Conservation (phyloP, 176 grass and related monocot species). For the Panicum miliaceum region DNA sequence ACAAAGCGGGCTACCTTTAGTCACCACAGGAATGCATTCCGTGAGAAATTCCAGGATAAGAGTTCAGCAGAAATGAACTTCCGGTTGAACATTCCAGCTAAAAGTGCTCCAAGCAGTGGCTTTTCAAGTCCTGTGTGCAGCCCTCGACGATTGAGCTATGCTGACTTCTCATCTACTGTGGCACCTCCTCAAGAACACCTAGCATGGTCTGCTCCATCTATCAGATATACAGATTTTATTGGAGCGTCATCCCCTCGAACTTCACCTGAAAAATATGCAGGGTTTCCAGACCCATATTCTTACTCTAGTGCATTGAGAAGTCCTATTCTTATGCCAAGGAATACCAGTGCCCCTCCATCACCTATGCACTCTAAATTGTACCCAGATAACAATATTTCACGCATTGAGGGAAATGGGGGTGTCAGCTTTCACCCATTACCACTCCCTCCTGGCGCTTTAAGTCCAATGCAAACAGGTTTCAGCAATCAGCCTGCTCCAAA, state of each 20-base stretch:
- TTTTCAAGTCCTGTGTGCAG: constrained; percentile 74
- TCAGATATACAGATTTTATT: constrained; percentile 52
- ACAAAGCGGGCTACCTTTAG: constrained; percentile 43
- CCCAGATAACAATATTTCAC: constrained; percentile 43
- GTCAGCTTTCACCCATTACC: constrained; percentile 73
- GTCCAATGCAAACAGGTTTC: constrained; percentile 52
- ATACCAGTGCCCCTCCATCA: constrained; percentile 82
- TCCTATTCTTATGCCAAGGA: constrained; percentile 54
- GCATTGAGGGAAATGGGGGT: constrained; percentile 54
- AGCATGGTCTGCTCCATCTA: constrained; percentile 53
- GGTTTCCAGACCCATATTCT: constrained; percentile 59
- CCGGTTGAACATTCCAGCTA: constrained; percentile 73
- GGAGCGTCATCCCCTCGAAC: constrained; percentile 45
- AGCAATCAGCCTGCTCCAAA: constrained; percentile 54
- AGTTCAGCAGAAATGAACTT: constrained; percentile 66
- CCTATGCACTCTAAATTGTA: constrained; percentile 68
- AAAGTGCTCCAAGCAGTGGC: constrained; percentile 80
- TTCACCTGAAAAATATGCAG: constrained; percentile 64
- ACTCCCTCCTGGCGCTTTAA: constrained; percentile 66
- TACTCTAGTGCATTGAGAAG: constrained; percentile 55
- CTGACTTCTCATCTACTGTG: constrained; percentile 42
- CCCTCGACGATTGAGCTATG: constrained; percentile 75
- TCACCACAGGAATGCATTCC: constrained; percentile 46
- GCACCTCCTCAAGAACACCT: constrained; percentile 52
- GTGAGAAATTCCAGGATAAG: constrained; percentile 59